phyloP scores from a whole-genome alignment of 441 rosid species.

The Gossypium trilobum region DNA sequence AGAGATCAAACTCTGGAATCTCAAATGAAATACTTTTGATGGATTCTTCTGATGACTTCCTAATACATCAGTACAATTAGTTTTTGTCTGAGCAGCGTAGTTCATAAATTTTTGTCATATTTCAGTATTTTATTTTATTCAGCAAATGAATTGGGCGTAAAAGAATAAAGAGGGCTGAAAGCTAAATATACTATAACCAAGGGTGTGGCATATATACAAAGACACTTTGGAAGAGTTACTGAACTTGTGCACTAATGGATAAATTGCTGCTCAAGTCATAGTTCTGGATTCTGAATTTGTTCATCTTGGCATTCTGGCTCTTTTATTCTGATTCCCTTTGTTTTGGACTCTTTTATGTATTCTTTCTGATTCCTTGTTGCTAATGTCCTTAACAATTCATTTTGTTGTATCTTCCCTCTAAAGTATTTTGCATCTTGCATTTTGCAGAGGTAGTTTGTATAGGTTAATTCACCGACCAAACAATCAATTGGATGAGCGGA shows the following conservation, averaged over 20 bases:
- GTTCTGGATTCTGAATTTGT: background rate
- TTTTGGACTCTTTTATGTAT: background rate
- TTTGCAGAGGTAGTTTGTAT: constrained; percentile 96
- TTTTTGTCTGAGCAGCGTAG: background rate
- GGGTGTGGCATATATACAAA: background rate
- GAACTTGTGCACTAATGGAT: background rate
- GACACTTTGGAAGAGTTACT: background rate
- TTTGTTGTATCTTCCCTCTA: background rate
- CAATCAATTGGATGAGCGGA: constrained; percentile 84
- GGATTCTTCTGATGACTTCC: background rate
- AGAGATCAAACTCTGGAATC: too few species aligned
- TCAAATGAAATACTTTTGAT: too few species aligned
- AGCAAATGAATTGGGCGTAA: background rate
- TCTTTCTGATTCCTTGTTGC: background rate
- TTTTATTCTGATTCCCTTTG: background rate
- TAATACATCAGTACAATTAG: background rate
- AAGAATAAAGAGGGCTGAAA: background rate
- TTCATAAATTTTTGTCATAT: background rate
- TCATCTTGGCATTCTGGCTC: background rate
- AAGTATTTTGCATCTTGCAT: constrained; percentile 11
- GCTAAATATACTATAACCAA: background rate
- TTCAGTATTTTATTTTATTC: background rate
- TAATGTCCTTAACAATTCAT: background rate
- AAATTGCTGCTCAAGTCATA: background rate
- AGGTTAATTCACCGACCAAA: constrained; percentile 82